Conservation (phyloP, 2,329 filamentous ascomycete genomes). For the Metarhizium brunneum region DNA sequence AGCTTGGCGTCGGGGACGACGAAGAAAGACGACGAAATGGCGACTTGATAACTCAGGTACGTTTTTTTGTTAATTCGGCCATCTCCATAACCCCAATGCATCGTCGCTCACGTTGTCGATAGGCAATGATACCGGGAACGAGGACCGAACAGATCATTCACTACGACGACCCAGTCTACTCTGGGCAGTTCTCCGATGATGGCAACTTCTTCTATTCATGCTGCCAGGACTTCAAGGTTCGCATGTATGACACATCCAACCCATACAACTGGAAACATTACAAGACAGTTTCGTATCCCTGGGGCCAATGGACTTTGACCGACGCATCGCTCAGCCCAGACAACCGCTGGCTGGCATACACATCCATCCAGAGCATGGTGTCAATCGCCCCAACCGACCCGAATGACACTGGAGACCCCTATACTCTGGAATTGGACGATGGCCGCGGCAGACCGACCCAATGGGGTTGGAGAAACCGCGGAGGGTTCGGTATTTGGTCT, state of each 20-base stretch:
- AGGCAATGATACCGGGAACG: constrained; percentile 69
- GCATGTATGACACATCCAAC: constrained; percentile 96
- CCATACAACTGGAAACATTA: constrained; percentile 95
- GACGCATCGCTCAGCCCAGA: constrained; percentile 87
- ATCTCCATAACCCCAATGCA: neutral
- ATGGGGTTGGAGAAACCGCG: constrained; percentile 18
- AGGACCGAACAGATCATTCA: constrained; percentile 81
- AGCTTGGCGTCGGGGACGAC: constrained; percentile 62
- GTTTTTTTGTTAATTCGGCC: constrained; percentile 4
- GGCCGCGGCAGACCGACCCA: constrained; percentile 6
- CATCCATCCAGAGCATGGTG: constrained; percentile 75
- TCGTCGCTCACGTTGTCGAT: neutral
- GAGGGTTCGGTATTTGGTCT: constrained; percentile 67
- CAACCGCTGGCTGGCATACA: constrained; percentile 86
- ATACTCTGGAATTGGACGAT: constrained; percentile 58
- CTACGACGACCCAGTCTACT: constrained; percentile 80
- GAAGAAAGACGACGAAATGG: constrained; percentile 52
- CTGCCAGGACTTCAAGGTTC: constrained; percentile 85
- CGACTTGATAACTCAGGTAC: constrained; percentile 58
- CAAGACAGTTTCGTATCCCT: constrained; percentile 78
- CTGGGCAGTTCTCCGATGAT: constrained; percentile 92
- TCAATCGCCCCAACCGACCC: constrained; percentile 84
- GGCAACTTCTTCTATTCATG: constrained; percentile 96
- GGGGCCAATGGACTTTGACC: constrained; percentile 91
- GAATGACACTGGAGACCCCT: constrained; percentile 69